A percentile compares a stretch with the other conserved stretches of the same genome.
These are phyloP conservation scores for Penstemon barbatus DNA, from an alignment of 257 asterid species.

Conservation along the genomic window DNA sequence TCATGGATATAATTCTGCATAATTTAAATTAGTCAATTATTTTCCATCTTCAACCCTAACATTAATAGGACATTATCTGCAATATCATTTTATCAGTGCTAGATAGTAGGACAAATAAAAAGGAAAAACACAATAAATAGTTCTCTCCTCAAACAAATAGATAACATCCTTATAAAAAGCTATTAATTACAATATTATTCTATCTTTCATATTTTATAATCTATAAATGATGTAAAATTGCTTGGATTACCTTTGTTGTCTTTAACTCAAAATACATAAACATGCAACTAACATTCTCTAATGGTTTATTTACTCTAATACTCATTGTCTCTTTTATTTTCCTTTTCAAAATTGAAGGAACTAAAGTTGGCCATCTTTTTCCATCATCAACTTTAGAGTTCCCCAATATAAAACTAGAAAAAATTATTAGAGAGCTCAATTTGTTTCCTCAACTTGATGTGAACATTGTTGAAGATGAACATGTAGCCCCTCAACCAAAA, in stretches of 20 bases:
- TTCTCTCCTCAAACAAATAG: no score
- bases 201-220: not conserved
- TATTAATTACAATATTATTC: not conserved
- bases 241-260: not conserved
- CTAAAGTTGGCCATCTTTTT: no score
- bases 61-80: no score
- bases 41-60: no score
- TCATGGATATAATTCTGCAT: no score
- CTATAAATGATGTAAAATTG: not conserved
- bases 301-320: conserved; percentile 2
- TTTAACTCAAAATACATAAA: conserved; percentile 9
- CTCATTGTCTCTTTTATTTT: conserved; percentile 2
- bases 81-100: no score
- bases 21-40: no score
- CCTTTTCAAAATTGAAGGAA: conserved; percentile 2
- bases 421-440: conserved; percentile 36
- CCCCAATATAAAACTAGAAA: conserved; percentile 29
- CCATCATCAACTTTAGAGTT: not conserved
- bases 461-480: conserved; percentile 15
- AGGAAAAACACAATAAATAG: no score
- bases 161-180: no score
- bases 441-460: conserved; percentile 42
- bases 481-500: conserved; percentile 10
- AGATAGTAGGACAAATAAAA: no score
- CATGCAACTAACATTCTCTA: conserved; percentile 25